Percentiles rank a stretch among this genome's conserved stretches.
Evolutionary conservation across 768 basidiomycete genomes (phyloP).

Genomic region (Phaffia australis): DNA sequence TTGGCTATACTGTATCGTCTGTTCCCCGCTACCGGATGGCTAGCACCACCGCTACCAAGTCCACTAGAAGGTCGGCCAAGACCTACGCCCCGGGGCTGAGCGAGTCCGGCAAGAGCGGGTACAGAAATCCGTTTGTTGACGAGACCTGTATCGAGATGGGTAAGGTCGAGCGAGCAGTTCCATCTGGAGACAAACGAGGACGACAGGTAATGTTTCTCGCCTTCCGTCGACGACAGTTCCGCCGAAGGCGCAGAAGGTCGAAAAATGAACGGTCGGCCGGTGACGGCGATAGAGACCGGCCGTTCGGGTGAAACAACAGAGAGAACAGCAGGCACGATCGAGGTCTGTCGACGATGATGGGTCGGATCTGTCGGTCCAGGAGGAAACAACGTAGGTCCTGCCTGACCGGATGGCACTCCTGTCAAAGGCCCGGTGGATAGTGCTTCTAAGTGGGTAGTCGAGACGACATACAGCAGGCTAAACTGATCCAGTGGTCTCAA

Average conservation of each 20-base stretch:
- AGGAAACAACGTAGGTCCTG: neutral
- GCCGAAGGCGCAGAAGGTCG: neutral
- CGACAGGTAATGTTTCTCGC: constrained; percentile 51
- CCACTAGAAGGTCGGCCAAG: constrained; percentile 2
- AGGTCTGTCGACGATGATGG: neutral
- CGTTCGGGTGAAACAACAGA: constrained; percentile 42
- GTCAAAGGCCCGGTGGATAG: no score
- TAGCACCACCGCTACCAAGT: constrained; percentile 21
- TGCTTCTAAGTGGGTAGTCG: constrained; percentile 42
- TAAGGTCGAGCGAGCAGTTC: constrained; percentile 77
- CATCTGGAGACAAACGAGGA: constrained; percentile 68
- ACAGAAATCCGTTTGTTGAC: constrained; percentile 15
- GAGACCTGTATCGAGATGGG: constrained; percentile 16
- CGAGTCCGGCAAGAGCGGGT: constrained; percentile 12
- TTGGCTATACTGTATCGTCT: neutral
- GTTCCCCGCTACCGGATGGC: neutral
- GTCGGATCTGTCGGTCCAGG: neutral
- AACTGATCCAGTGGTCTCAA: constrained; percentile 68
- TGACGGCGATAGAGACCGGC: constrained; percentile 67
- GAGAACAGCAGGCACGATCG: neutral
- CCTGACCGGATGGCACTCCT: neutral
- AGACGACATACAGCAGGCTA: constrained; percentile 81
- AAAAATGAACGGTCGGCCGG: constrained; percentile 54
- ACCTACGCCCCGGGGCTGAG: neutral
- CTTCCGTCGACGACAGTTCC: neutral